Percentiles rank a stretch among this genome's conserved stretches.
phyloP scores from a whole-genome alignment of 768 basidiomycete species.

The Sporobolomyces phaffii region DNA sequence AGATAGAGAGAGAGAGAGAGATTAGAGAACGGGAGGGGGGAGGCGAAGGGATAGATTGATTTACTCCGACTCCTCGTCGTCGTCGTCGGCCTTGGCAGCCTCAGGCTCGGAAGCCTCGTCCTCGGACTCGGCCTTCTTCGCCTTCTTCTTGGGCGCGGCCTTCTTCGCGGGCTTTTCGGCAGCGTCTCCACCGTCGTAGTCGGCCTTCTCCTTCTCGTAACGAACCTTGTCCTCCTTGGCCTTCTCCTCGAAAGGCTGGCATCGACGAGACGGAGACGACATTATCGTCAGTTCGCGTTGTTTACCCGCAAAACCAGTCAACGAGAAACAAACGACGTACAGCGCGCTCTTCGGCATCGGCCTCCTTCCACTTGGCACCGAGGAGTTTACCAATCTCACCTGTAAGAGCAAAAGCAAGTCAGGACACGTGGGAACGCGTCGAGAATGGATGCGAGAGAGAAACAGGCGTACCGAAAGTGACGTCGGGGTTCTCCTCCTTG shows the following conservation, averaged over 20 bases:
- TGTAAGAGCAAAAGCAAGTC: slow-evolving; percentile 43
- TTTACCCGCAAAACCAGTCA: not conserved
- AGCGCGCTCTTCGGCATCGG: slow-evolving; percentile 85
- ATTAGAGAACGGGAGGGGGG: not conserved
- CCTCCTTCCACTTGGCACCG: slow-evolving; percentile 94
- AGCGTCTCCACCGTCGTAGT: slow-evolving; percentile 40
- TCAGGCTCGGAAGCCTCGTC: not conserved
- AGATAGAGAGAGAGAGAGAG: not conserved
- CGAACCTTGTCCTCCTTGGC: slow-evolving; percentile 81
- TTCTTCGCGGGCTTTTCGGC: slow-evolving; percentile 17
- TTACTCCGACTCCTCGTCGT: slow-evolving; percentile 7
- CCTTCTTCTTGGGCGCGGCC: not conserved
- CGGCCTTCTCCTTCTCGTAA: slow-evolving; percentile 64
- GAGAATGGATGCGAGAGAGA: not conserved
- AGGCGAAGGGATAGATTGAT: not conserved
- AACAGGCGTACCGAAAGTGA: slow-evolving; percentile 67
- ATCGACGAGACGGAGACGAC: too few relatives aligned
- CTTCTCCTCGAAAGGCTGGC: slow-evolving; percentile 77
- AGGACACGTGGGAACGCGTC: not conserved
- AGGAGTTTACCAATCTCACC: slow-evolving; percentile 91
- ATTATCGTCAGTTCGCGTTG: too few relatives aligned
- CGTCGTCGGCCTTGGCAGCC: slow-evolving; percentile 4
- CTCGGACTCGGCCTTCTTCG: not conserved
- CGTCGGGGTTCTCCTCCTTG: slow-evolving; percentile 92
- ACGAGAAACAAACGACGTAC: slow-evolving; percentile 50